phyloP scores from a whole-genome alignment of 192 early-diverging fungal genomes.

The Pecoramyces ruminantium region DNA sequence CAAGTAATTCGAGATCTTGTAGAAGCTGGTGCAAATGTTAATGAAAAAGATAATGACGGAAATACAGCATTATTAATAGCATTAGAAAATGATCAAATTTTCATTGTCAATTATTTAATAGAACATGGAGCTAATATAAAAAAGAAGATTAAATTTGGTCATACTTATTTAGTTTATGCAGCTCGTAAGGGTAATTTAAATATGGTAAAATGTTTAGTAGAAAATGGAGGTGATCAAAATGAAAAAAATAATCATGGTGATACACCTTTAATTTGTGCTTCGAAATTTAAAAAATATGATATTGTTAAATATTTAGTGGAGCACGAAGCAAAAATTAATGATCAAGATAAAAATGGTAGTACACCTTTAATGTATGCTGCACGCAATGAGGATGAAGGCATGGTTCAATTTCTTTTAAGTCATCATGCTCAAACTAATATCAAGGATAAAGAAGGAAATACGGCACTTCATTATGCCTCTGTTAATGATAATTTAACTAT shows the following conservation, averaged over 20 bases:
- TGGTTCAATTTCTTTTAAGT: background rate
- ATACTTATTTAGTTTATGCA: background rate
- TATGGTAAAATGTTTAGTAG: background rate
- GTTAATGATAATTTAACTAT: background rate
- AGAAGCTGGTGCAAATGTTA: background rate
- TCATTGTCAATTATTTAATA: background rate
- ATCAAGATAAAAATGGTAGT: background rate
- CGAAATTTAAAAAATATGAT: background rate
- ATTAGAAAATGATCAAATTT: background rate
- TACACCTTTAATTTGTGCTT: background rate
- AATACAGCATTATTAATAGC: background rate
- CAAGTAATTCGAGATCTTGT: background rate
- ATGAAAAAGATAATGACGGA: background rate
- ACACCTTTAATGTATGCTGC: background rate
- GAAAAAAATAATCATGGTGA: background rate
- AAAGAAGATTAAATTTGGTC: background rate
- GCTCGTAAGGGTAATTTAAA: background rate
- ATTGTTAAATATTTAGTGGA: background rate
- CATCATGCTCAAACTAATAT: background rate
- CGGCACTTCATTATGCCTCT: background rate
- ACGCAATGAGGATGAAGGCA: background rate
- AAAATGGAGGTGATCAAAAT: background rate
- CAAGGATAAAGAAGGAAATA: background rate
- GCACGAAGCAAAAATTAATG: background rate
- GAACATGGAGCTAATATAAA: background rate